Conservation (phyloP, 2,329 filamentous ascomycete species). For the Fusarium agapanthi region DNA sequence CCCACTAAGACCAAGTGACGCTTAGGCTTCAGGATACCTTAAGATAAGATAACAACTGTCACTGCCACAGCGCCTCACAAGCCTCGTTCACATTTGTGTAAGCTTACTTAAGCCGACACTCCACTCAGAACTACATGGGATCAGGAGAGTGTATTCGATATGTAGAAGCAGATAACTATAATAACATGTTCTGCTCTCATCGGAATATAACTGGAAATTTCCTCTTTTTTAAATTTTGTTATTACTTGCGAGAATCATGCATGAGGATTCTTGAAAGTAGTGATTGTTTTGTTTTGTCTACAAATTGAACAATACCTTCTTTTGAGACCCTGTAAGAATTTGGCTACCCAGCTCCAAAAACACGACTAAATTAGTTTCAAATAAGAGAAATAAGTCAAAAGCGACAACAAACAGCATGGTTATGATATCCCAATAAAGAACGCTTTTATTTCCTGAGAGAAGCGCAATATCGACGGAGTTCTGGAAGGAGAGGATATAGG, state of each 20-base stretch:
- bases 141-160: neutral
- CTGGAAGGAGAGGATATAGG: neutral
- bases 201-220: rapidly evolving
- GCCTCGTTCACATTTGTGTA: neutral
- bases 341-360: neutral
- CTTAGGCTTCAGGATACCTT: neutral
- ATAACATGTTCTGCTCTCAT: rapidly evolving
- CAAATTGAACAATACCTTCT: rapidly evolving
- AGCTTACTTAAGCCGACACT: neutral
- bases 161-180: no score
- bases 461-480: no score
- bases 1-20: constrained; percentile 9
- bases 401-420: rapidly evolving
- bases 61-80: neutral
- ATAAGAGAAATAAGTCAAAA: rapidly evolving
- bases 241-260: no score
- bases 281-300: rapidly evolving
- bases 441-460: neutral
- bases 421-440: no score
- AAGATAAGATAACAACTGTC: constrained; percentile 3
- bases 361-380: no score
- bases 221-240: rapidly evolving
- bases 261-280: neutral
- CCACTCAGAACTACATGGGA: constrained; percentile 2
- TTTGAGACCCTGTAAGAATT: rapidly evolving